Evolutionary conservation across 805 yeast species (phyloP), one percentile per base, ranked within the genome.

Genomic region (Metschnikowia noctiluminum): DNA sequence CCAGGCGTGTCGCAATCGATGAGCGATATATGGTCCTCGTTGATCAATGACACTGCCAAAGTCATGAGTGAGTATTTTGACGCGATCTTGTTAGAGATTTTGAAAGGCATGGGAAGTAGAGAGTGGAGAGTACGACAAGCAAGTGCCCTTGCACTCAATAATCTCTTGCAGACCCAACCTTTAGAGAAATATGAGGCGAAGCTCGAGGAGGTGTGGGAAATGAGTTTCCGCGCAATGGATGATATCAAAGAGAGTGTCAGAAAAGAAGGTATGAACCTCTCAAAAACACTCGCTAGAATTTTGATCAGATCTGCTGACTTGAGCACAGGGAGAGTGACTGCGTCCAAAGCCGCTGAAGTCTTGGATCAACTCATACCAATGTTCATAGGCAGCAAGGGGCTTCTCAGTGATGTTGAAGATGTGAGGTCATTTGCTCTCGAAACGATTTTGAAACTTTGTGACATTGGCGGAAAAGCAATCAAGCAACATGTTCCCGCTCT

Each of bases 71-170:
- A 66, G 2, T 78, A 85, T 59, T 81, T 82, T 56, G 77, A 74
- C 10, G 65, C 66, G 3, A 89, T 94, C 41, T 62, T 87, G 48
- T 62, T 73, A 3, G 96, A 89, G 57, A 66, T 89, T 2, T 61
- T 89, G 39, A 62, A 59, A 2, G 78, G 89, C 27, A 85, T 89
- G 84, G 85, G 89, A 1, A 81, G 81, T 50, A 79, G 84, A 46
- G 97, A 94, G 65, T 94, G 98, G 97, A 78, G 98, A 57, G 88
- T 85, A 0, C 77, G 99, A 56, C 94, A 92, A 61, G 97, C 97
- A 0, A 81, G 94, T 63, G 74, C 92, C 0, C 63, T 78, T 9
- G 97, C 90, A 0, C 64, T 88, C 46, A 70, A 79, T 31, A 90
- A 89, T 54, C 65, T 92, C 15, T 65, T 94, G 12, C 86, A 83